Evolutionary conservation across 2,329 filamentous ascomycete genomes (phyloP), one percentile per base, ranked within the genome.

Genomic region (Hypomyces rosellus): DNA sequence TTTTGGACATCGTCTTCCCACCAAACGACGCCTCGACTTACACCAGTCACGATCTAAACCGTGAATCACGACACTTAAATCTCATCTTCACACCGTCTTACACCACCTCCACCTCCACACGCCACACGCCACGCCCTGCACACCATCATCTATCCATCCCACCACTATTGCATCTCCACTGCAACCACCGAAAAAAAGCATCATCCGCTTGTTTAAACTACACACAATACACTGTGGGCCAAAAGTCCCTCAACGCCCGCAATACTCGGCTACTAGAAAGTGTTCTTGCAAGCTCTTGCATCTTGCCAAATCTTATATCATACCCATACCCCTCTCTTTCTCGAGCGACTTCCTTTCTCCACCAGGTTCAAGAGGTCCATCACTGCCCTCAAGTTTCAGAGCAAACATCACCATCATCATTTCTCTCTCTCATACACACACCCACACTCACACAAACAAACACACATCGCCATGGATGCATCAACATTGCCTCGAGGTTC

Each of bases 381-480:
- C 36, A n/a, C 5, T 12, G 6, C 14, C 13, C 16, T n/a, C 36
- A 38, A 38, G 16, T n/a, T 13, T n/a, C 36, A n/a, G 16, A 38
- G 16, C 6, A 38, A 38, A n/a, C 14, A 8, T n/a, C 9, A 13
- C 12, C 36, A n/a, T 14, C 36, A 14, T 5, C n/a, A 4, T 8
- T 42, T 20, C 20, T 20, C 5, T 20, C 20, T 20, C 20, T 20
- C 40, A 25, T 1, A 42, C 40, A 42, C 20, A 11, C 9, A 14
- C 20, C 14, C 3, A 20, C 20, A 20, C 18, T 5, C 1, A 42
- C 18, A 42, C 20, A 11, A 12, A 14, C 20, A 39, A 8, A 33
- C 36, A 43, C 11, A 15, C 14, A 34, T 25, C 41, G 42, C 39
- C 13, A 54, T 55, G 54, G 42, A 51, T 34, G 34, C 42, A 14